These are phyloP conservation scores for Pyrenophora teres DNA, from an alignment of 2,329 filamentous ascomycete species.

Conservation along the genomic window DNA sequence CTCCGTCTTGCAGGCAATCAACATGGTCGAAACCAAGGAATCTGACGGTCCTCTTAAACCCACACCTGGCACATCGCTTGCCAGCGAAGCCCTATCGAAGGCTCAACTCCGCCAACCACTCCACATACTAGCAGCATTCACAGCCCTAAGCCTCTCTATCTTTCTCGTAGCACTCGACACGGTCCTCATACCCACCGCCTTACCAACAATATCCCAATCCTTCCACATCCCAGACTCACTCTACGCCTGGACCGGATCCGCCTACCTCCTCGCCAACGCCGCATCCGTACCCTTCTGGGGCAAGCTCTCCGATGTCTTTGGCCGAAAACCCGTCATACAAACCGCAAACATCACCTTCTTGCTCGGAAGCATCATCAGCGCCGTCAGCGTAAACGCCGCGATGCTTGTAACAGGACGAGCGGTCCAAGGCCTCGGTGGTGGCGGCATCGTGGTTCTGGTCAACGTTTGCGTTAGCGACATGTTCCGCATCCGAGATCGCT, in stretches of 20 bases:
- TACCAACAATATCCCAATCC: constrained; percentile 67
- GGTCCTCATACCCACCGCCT: constrained; percentile 67
- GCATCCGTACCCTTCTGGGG: constrained; percentile 50
- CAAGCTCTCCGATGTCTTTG: constrained; percentile 48
- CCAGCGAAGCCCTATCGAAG: neutral
- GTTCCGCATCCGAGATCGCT: constrained; percentile 52
- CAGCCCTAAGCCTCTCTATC: constrained; percentile 41
- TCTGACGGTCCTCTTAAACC: neutral
- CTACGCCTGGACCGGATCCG: constrained; percentile 75
- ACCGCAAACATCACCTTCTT: constrained; percentile 53
- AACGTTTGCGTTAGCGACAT: constrained; percentile 61
- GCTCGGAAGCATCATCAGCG: constrained; percentile 56
- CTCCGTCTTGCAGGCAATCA: too few relatives aligned
- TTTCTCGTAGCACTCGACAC: constrained; percentile 54
- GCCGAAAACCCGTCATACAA: constrained; percentile 43
- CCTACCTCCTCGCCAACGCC: constrained; percentile 47
- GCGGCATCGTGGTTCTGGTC: constrained; percentile 58
- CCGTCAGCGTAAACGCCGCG: constrained; percentile 52
- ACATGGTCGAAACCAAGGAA: neutral
- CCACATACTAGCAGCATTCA: constrained; percentile 31
- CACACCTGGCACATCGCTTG: neutral
- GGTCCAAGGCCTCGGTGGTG: constrained; percentile 60
- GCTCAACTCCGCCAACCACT: neutral
- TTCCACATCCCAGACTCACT: constrained; percentile 67
- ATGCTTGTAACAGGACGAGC: constrained; percentile 61